Evolutionary conservation across 2,329 filamentous ascomycete species (phyloP), one percentile per base, ranked within the genome.

Genomic region (Ophiocordyceps unilateralis): DNA sequence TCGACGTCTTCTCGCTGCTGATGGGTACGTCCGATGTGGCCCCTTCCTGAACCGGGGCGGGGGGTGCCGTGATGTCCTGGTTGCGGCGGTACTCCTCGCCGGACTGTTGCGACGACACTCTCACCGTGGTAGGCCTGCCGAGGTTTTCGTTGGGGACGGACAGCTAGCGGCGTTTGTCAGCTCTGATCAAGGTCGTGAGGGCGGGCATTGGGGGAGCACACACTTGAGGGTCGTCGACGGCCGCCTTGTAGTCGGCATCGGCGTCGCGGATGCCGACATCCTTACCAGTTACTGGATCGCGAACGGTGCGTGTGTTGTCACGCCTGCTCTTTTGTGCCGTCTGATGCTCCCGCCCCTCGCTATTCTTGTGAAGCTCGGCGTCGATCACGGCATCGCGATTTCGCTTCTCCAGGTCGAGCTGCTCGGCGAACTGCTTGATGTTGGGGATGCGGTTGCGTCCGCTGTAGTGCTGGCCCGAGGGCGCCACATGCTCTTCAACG

Each of bases 11-110:
- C 58, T 96, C 89, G 53, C 88, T 89, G 55, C 88, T 83, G 45
- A 96, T 93, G 3, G 91, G 91, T 1, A 96, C 87, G 60, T 96
- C 91, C 22, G 85, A 88, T 0, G 89, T 96, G 28, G 81, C 77
- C 21, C 86, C 85, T 45, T 80, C 72, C 15, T 80, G 78, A 19
- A 94, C 69, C 0, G 89, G 89, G 50, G 93, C 88, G 1, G 89
- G 89, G 2, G 89, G 89, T 1, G 89, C 84, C 0, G 86, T 93
- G 45, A 93, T 69, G 61, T 96, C 89, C 62, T 95, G 89, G 10
- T 78, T 83, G 45, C 81, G 57, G 49, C 82, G 83, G 60, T 96
- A 95, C 49, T 93, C 83, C 46, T 81, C 72, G 23, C 80, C 76
- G 0, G 78, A 78, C 57, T 93, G 84, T 1, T 69, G 68, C 0